A percentile compares a stretch with the other conserved stretches of the same genome.
Evolutionary conservation across 2,329 filamentous ascomycete species (phyloP).

Genomic region (Drechslerella dactyloides): DNA sequence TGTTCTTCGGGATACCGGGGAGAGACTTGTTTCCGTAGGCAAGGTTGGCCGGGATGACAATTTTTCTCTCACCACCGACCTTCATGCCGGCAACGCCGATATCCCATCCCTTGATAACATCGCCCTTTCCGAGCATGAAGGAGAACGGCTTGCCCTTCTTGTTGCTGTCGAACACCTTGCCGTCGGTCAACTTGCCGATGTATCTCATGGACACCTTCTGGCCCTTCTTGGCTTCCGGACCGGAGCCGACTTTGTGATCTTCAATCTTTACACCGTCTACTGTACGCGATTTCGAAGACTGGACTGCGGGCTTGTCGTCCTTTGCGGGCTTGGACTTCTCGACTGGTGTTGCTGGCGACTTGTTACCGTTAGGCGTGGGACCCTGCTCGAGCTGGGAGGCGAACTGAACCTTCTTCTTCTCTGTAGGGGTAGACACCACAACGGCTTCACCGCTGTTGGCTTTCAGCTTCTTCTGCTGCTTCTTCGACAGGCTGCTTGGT

Average conservation of each 20-base stretch:
- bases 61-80: conserved; percentile 88
- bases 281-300: conserved; percentile 58
- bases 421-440: conserved; percentile 66
- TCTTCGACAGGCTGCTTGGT: conserved; percentile 81
- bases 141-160: conserved; percentile 98
- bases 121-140: conserved; percentile 91
- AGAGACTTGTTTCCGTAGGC: conserved; percentile 86
- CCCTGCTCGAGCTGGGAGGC: conserved; percentile 98
- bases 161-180: conserved; percentile 97
- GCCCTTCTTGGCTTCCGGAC: conserved; percentile 84
- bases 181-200: conserved; percentile 93
- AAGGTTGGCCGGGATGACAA: conserved; percentile 84
- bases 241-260: conserved; percentile 89
- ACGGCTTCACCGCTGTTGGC: conserved; percentile 95
- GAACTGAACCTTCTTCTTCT: conserved; percentile 95
- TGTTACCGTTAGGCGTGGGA: conserved; percentile 74
- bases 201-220: conserved; percentile 93
- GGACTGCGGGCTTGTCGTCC: conserved; percentile 58
- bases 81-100: conserved; percentile 91
- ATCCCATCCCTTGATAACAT: conserved; percentile 99
- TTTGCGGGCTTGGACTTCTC: conserved; percentile 56
- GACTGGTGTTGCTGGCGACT: conserved; percentile 51
- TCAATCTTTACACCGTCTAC: conserved; percentile 91
- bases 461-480: conserved; percentile 97
- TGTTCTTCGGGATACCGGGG: conserved; percentile 89